A percentile compares a stretch with the other conserved stretches of the same genome.
Evolutionary conservation across 306 rosid species (phyloP).

Genomic region (Prunus armeniaca): DNA sequence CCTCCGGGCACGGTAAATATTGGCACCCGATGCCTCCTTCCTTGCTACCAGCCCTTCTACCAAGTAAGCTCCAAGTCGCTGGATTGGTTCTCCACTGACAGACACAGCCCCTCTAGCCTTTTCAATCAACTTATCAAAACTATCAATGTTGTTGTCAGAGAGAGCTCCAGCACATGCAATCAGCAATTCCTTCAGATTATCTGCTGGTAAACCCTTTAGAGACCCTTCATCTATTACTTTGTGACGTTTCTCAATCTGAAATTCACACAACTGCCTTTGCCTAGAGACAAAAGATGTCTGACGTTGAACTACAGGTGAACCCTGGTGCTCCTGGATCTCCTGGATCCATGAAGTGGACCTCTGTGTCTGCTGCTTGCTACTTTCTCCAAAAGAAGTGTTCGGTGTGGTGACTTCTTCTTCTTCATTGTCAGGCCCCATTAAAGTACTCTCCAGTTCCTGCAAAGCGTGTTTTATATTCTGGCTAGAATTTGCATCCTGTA

Average conservation of each 20-base stretch:
- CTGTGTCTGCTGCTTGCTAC: slow-evolving; percentile 30
- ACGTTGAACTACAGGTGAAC: slow-evolving; percentile 34
- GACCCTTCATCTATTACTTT: slow-evolving; percentile 52
- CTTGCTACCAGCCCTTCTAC: slow-evolving; percentile 94
- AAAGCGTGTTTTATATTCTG: slow-evolving; percentile 46
- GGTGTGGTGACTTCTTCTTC: slow-evolving; percentile 44
- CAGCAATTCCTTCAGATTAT: slow-evolving; percentile 65
- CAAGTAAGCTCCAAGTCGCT: slow-evolving; percentile 94
- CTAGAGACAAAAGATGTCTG: slow-evolving; percentile 40
- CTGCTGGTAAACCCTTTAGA: slow-evolving; percentile 39
- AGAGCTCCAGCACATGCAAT: slow-evolving; percentile 77
- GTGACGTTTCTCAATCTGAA: slow-evolving; percentile 51
- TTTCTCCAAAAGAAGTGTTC: slow-evolving; percentile 39
- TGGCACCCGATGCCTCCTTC: slow-evolving; percentile 73
- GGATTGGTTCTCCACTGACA: slow-evolving; percentile 81
- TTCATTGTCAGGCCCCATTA: slow-evolving; percentile 77
- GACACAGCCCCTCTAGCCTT: slow-evolving; percentile 65
- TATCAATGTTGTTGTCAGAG: slow-evolving; percentile 42
- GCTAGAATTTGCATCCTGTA: slow-evolving; percentile 39
- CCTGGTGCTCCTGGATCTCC: slow-evolving; percentile 41
- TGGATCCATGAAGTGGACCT: slow-evolving; percentile 50
- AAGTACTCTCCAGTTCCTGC: slow-evolving; percentile 70
- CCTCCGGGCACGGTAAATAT: slow-evolving; percentile 70
- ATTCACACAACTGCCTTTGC: slow-evolving; percentile 39
- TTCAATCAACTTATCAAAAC: slow-evolving; percentile 55